These are phyloP conservation scores for Diphasiastrum complanatum DNA, from an alignment of 83 land plant species.

Conservation along the genomic window DNA sequence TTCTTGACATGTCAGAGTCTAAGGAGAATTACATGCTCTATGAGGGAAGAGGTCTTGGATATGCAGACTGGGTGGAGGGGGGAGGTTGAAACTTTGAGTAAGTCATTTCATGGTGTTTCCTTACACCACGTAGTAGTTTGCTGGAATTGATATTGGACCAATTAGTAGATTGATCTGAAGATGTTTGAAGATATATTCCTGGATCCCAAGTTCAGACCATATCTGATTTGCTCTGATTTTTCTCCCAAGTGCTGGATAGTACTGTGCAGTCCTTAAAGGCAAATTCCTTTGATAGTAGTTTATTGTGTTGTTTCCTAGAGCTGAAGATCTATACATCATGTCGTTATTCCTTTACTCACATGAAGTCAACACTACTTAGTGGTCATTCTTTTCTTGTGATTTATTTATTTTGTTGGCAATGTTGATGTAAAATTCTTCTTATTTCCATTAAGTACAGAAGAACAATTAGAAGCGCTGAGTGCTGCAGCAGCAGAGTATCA, in stretches of 20 bases:
- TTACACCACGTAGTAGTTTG: too few relatives aligned
- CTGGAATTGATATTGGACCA: too few relatives aligned
- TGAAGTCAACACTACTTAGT: background rate
- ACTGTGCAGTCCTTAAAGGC: background rate
- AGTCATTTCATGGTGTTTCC: too few relatives aligned
- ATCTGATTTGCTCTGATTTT: background rate
- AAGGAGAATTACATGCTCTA: background rate
- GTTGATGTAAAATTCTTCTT: background rate
- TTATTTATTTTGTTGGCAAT: background rate
- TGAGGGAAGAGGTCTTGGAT: conserved; percentile 9
- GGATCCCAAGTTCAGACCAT: background rate
- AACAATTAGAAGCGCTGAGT: background rate
- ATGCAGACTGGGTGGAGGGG: background rate
- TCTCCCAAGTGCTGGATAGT: background rate
- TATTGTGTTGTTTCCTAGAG: background rate
- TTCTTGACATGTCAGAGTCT: too few relatives aligned
- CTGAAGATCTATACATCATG: background rate
- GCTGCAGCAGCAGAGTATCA: conserved; percentile 11
- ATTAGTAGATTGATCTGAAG: too few relatives aligned
- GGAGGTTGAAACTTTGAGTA: conserved; percentile 4
- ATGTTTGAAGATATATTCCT: background rate
- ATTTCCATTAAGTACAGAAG: background rate
- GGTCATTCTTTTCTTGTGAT: too few relatives aligned
- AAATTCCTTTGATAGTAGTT: background rate
- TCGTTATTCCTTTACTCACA: background rate